Percentiles rank a stretch among this genome's conserved stretches.
These are phyloP conservation scores for Mrakia hoshinonis DNA, from an alignment of 768 basidiomycete genomes.

Conservation along the genomic window DNA sequence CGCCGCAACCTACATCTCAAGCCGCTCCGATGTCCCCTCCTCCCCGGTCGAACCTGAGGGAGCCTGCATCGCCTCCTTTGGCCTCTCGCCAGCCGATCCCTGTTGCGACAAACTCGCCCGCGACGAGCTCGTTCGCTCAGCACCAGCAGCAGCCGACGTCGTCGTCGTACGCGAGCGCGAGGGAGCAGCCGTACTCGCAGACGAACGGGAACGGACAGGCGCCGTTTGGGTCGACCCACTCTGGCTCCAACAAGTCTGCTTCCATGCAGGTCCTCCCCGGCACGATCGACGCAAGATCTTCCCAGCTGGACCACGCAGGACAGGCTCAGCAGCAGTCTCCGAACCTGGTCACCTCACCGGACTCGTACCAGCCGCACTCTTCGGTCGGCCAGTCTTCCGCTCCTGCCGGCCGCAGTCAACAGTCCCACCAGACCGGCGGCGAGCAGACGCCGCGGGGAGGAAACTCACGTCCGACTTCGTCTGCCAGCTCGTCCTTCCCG, in stretches of 20 bases:
- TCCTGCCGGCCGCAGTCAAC: background rate
- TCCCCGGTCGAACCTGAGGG: background rate
- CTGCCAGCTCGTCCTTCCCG: no score
- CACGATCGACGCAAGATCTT: background rate
- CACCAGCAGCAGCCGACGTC: background rate
- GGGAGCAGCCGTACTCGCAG: background rate
- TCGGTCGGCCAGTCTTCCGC: background rate
- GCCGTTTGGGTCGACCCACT: background rate
- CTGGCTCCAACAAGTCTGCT: background rate
- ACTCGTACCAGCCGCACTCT: background rate
- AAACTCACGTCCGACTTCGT: no score
- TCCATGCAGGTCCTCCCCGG: constrained; percentile 8
- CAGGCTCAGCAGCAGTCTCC: background rate
- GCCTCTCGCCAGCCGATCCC: background rate
- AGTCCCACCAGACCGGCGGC: no score
- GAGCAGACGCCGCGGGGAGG: no score
- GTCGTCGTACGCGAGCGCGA: background rate
- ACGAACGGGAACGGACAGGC: constrained; percentile 7
- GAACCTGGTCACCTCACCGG: constrained; percentile 1
- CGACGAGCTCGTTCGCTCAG: background rate
- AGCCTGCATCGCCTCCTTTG: background rate
- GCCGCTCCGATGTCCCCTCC: constrained; percentile 3
- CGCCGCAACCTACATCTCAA: background rate
- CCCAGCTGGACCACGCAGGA: background rate
- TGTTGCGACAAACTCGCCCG: background rate